Conservation (phyloP, 306 rosid species). For the Luffa aegyptiaca region DNA sequence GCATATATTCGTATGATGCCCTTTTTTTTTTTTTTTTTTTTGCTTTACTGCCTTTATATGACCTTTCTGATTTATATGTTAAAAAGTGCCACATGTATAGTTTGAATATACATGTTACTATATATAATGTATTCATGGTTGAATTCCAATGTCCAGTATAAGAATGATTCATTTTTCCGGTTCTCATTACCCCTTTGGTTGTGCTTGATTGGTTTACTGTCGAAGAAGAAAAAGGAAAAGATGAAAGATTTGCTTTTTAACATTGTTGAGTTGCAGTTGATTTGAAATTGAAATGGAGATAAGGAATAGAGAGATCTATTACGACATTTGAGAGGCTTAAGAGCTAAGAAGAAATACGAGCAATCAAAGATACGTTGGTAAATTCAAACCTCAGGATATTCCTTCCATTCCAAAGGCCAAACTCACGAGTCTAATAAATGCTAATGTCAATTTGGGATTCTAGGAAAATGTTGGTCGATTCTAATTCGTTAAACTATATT, state of each 20-base stretch:
- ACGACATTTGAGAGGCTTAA: too few relatives aligned
- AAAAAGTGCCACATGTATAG: conserved; percentile 11
- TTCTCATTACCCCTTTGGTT: background rate
- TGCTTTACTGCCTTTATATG: background rate
- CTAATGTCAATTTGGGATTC: too few relatives aligned
- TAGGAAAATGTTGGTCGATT: too few relatives aligned
- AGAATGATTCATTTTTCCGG: conserved; percentile 2
- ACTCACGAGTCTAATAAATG: too few relatives aligned
- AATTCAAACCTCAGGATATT: too few relatives aligned
- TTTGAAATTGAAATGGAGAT: too few relatives aligned
- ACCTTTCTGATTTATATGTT: conserved; percentile 8
- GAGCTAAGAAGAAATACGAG: too few relatives aligned
- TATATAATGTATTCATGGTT: background rate
- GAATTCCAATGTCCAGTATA: conserved; percentile 1
- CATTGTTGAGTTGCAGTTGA: background rate
- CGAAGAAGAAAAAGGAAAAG: too few relatives aligned
- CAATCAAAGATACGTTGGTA: too few relatives aligned
- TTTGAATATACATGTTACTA: conserved; percentile 1
- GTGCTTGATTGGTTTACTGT: background rate
- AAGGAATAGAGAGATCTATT: too few relatives aligned
- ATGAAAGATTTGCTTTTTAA: background rate
- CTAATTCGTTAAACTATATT: too few relatives aligned
- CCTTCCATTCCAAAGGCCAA: too few relatives aligned
- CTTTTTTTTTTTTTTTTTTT: background rate
- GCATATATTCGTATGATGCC: conserved; percentile 6